These are phyloP conservation scores for Hypoxylon rickii DNA, from an alignment of 495 filamentous ascomycete genomes.

Conservation along the genomic window DNA sequence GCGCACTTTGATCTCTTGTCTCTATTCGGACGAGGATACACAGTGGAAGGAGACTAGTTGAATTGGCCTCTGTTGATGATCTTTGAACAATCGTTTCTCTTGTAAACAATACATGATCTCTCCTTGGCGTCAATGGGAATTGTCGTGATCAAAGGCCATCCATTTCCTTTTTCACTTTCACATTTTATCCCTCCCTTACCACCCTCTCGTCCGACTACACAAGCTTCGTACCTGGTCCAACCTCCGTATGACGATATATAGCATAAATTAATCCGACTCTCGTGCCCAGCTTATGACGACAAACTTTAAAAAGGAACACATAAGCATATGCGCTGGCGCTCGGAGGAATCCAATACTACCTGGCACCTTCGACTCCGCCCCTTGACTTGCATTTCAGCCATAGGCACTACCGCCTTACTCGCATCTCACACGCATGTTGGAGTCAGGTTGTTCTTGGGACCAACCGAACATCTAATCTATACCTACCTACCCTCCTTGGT, in stretches of 20 bases:
- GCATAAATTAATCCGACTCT: constrained; percentile 3
- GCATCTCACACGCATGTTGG: constrained; percentile 25
- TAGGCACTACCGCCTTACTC: constrained; percentile 14
- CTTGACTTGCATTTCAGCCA: constrained; percentile 21
- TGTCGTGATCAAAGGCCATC: constrained; percentile 22
- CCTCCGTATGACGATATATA: constrained; percentile 20
- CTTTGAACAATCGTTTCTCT: constrained; percentile 21
- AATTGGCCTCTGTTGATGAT: no score
- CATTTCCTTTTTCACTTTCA: constrained; percentile 17
- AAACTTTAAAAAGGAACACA: constrained; percentile 15
- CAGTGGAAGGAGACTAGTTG: no score
- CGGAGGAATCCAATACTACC: constrained; percentile 11
- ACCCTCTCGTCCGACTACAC: constrained; percentile 10
- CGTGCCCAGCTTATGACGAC: constrained; percentile 24
- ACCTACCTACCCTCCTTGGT: no score
- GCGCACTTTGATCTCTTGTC: no score
- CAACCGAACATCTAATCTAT: constrained; percentile 4
- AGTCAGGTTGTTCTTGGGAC: constrained; percentile 6
- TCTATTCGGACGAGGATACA: no score
- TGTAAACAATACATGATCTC: constrained; percentile 29
- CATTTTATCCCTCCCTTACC: constrained; percentile 1
- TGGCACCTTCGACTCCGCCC: constrained; percentile 17
- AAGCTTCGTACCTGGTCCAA: not conserved
- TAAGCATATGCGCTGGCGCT: constrained; percentile 19
- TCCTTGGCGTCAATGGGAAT: constrained; percentile 25